These are phyloP conservation scores for Coprinopsis cinerea DNA, from an alignment of 768 basidiomycete species.

Conservation along the genomic window DNA sequence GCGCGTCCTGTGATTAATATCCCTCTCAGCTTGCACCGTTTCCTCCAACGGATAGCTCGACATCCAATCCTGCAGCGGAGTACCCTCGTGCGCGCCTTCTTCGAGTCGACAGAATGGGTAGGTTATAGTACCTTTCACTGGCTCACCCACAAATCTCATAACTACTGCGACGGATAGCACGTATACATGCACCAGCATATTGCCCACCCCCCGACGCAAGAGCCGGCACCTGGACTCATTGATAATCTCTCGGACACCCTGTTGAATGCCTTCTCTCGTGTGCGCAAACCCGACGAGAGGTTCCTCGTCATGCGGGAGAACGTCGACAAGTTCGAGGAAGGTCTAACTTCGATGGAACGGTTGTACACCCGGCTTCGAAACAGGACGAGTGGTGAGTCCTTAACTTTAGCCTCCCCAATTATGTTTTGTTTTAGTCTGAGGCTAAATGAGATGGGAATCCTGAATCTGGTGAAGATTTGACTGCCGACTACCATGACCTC, in stretches of 20 bases:
- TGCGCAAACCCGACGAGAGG: conserved; percentile 95
- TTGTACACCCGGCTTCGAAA: conserved; percentile 72
- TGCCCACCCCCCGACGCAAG: conserved; percentile 86
- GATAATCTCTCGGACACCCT: conserved; percentile 96
- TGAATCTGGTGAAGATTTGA: conserved; percentile 88
- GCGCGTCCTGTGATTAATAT: conserved; percentile 1
- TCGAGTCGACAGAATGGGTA: conserved; percentile 99
- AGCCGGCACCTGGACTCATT: conserved; percentile 72
- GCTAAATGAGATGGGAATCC: conserved; percentile 79
- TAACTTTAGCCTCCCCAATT: conserved; percentile 19
- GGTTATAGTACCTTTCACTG: conserved; percentile 16
- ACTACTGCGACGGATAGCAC: conserved; percentile 64
- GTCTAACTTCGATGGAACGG: conserved; percentile 75
- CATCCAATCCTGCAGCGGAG: conserved; percentile 93
- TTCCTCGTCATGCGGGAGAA: conserved; percentile 88
- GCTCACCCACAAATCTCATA: conserved; percentile 7
- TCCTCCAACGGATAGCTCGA: conserved; percentile 82
- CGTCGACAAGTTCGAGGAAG: conserved; percentile 96
- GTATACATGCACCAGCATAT: conserved; percentile 97
- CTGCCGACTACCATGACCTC: conserved; percentile 94
- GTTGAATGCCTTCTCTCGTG: conserved; percentile 90
- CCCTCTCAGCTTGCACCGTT: conserved; percentile 73
- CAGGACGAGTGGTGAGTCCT: conserved; percentile 78
- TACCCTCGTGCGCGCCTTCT: conserved; percentile 87
- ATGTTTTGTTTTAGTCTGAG: conserved; percentile 51